Evolutionary conservation across 2,329 filamentous ascomycete species (phyloP).

Genomic region (Myotisia sp.): DNA sequence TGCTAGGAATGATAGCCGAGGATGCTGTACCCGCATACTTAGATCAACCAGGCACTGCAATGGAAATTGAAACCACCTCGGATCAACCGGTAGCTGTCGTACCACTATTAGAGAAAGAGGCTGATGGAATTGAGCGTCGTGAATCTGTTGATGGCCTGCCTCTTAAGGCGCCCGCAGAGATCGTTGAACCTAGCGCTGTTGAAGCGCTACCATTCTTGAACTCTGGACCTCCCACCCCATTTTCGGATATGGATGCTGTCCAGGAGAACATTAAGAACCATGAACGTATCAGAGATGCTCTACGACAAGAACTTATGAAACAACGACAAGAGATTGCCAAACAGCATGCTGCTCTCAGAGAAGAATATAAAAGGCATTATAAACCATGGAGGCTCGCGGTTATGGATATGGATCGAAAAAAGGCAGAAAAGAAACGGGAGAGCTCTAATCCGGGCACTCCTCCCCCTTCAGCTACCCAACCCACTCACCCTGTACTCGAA

Average conservation of each 20-base stretch:
- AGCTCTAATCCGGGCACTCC: conserved; percentile 25
- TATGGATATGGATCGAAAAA: conserved; percentile 29
- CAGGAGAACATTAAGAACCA: conserved; percentile 29
- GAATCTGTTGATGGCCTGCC: conserved; percentile 4
- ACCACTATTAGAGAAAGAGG: conserved; percentile 15
- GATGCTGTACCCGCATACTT: conserved; percentile 19
- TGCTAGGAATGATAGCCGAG: conserved; percentile 30
- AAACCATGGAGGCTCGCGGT: conserved; percentile 33
- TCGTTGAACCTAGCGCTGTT: conserved; percentile 23
- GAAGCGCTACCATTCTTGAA: conserved; percentile 34
- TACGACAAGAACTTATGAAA: conserved; percentile 26
- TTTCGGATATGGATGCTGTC: conserved; percentile 32
- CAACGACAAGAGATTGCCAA: conserved; percentile 25
- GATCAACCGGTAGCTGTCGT: conserved; percentile 11
- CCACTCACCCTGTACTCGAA: conserved; percentile 21
- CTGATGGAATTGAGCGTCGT: conserved; percentile 13
- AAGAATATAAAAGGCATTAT: conserved; percentile 30
- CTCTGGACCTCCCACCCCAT: conserved; percentile 28
- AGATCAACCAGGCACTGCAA: conserved; percentile 15
- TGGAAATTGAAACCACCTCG: conserved; percentile 12
- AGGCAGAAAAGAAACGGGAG: conserved; percentile 23
- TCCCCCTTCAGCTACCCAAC: conserved; percentile 14
- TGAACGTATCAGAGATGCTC: conserved; percentile 25
- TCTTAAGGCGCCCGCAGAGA: conserved; percentile 5
- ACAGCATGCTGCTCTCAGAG: conserved; percentile 27